Percentiles rank a stretch among this genome's conserved stretches.
phyloP scores from a whole-genome alignment of 2,329 filamentous ascomycete genomes.

The Clarireedia monteithiana region DNA sequence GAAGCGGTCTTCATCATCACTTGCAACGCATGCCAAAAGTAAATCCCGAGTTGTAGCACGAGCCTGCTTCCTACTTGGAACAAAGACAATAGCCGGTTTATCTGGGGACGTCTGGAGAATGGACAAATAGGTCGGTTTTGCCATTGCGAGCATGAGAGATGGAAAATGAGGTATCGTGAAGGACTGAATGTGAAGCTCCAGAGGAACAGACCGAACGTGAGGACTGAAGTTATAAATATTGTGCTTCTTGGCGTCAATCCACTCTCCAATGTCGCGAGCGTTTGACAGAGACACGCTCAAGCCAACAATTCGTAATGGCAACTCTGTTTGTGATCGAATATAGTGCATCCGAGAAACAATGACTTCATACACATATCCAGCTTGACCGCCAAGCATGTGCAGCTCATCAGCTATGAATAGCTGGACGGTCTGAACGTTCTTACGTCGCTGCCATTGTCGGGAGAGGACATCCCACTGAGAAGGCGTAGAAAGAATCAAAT shows the following conservation, averaged over 20 bases:
- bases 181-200: conserved; percentile 92
- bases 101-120: conserved; percentile 82
- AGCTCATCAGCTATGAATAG: conserved; percentile 93
- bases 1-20: conserved; percentile 91
- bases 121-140: conserved; percentile 83
- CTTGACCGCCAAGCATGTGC: conserved; percentile 80
- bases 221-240: conserved; percentile 99
- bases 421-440: conserved; percentile 85
- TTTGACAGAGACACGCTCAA: conserved; percentile 89
- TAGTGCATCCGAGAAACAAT: conserved; percentile 98
- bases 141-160: conserved; percentile 97
- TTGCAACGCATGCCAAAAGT: conserved; percentile 76
- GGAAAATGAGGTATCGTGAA: conserved; percentile 96
- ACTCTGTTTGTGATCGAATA: conserved; percentile 81
- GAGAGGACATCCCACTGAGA: conserved; percentile 94
- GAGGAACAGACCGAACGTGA: conserved; percentile 75
- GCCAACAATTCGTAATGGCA: conserved; percentile 78
- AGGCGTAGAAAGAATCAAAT: conserved; percentile 87
- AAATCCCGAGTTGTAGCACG: conserved; percentile 81
- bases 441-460: conserved; percentile 90
- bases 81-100: conserved; percentile 86
- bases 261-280: conserved; percentile 89
- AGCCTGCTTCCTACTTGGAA: conserved; percentile 89
- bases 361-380: conserved; percentile 88
- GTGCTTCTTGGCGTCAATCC: conserved; percentile 96